Evolutionary conservation across 305 asterid species (phyloP), one percentile per base, ranked within the genome.

Genomic region (Withania somnifera): DNA sequence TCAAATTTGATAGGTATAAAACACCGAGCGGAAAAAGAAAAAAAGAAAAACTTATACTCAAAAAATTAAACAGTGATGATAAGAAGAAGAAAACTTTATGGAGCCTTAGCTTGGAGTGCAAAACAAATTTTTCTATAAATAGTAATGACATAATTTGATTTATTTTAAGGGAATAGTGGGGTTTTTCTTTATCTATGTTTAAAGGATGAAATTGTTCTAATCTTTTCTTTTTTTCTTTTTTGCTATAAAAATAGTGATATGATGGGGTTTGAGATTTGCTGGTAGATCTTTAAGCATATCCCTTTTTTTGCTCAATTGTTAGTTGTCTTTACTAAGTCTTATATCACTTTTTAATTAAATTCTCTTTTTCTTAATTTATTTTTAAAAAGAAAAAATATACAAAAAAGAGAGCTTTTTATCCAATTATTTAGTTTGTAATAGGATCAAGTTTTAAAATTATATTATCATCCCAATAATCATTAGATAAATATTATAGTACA

Each of bases 201-300:
- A 15, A 64, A 77, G 79, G 63, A 24, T 28, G 51, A 68, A 71
- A 68, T 68, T 68, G 3, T 22, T 34, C 56, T 57, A 57, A 78
- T 45, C 38, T 78, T 78, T 75, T 2, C 15, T 19, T 36, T 4
- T 45, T 24, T 78, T 78, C 50, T 2, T 24, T 19, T 36, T 4
- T 15, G 22, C 0, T 14, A 63, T 15, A 79, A 79, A 57, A 7
- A 57, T 79, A n/a, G 82, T 58, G 82, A 79, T 58, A 78, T 40
- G 73, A 76, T 10, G 75, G 73, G 38, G 60, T 34, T n/a, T 22
- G 81, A 50, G 84, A 81, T 82, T 45, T 20, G 82, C 50, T 26
- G 24, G 77, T 22, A 82, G 79, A 82, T 75, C 66, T 73, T 47
- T 47, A 61, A 56, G 83, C 86, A 76, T 45, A 83, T 57, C 85